These are phyloP conservation scores for Mycoemilia scoparia DNA, from an alignment of 192 early-diverging fungal genomes.

Conservation along the genomic window DNA sequence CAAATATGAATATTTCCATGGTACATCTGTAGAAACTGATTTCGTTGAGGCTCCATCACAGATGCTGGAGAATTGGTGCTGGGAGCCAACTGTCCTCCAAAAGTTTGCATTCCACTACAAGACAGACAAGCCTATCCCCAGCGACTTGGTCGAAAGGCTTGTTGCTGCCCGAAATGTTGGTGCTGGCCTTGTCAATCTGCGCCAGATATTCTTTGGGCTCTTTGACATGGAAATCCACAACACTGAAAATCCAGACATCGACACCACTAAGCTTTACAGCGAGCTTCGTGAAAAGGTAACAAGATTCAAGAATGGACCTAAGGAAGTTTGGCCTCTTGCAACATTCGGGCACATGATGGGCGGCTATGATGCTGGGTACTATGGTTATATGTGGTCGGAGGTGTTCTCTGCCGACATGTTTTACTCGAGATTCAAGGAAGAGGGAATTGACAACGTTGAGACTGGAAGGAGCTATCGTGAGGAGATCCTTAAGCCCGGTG, in stretches of 20 bases:
- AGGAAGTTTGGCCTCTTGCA: constrained; percentile 27
- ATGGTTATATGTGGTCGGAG: constrained; percentile 63
- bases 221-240: constrained; percentile 64
- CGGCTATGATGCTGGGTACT: constrained; percentile 58
- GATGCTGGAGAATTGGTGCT: constrained; percentile 81
- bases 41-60: constrained; percentile 82
- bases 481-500: constrained; percentile 53
- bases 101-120: constrained; percentile 49
- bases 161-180: constrained; percentile 57
- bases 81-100: constrained; percentile 37
- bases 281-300: constrained; percentile 20
- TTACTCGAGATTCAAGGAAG: constrained; percentile 44
- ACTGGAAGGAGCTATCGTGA: constrained; percentile 56
- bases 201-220: constrained; percentile 59
- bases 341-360: constrained; percentile 51
- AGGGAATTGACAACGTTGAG: constrained; percentile 33
- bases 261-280: constrained; percentile 23
- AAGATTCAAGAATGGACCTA: constrained; percentile 25
- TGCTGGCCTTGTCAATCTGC: constrained; percentile 50
- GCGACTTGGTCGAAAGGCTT: constrained; percentile 44
- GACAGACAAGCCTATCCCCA: constrained; percentile 49
- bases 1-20: constrained; percentile 57
- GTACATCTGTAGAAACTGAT: constrained; percentile 57
- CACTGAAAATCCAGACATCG: constrained; percentile 23
- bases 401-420: constrained; percentile 73